Percentiles rank a stretch among this genome's conserved stretches.
Conservation (phyloP, 2,329 filamentous ascomycete species). For the Fusarium torulosum region DNA sequence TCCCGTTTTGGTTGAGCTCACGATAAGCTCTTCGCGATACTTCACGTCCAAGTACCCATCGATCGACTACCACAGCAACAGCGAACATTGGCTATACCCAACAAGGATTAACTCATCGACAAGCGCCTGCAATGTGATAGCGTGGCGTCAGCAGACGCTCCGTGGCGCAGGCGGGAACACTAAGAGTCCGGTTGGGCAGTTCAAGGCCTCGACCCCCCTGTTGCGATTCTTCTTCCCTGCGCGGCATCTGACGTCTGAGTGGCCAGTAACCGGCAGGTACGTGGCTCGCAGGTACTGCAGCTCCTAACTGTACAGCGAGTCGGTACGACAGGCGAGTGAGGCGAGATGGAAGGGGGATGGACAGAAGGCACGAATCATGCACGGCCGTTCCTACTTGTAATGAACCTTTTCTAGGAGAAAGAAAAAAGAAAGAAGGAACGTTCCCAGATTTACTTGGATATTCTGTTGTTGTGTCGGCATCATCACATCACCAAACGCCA, state of each 20-base stretch:
- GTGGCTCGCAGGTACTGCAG: slow-evolving; percentile 27
- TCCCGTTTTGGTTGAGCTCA: slow-evolving; percentile 11
- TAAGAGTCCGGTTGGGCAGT: slow-evolving; percentile 25
- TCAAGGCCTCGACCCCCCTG: slow-evolving; percentile 20
- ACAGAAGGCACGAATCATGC: slow-evolving; percentile 26
- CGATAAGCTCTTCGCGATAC: slow-evolving; percentile 14
- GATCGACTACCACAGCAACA: slow-evolving; percentile 17
- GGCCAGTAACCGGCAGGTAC: slow-evolving; percentile 22
- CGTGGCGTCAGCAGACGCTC: slow-evolving; percentile 33
- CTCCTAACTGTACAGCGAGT: slow-evolving; percentile 26
- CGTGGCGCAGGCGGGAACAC: slow-evolving; percentile 37
- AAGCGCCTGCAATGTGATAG: slow-evolving; percentile 39
- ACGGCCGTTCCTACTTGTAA: slow-evolving; percentile 9
- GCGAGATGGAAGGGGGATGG: slow-evolving; percentile 20
- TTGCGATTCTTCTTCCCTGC: slow-evolving; percentile 25
- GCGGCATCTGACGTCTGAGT: slow-evolving; percentile 11
- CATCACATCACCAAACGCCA: slow-evolving; percentile 35
- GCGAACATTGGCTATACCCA: slow-evolving; percentile 22
- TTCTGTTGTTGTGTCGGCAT: slow-evolving; percentile 24
- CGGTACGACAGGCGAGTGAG: slow-evolving; percentile 22
- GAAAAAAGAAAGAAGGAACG: background rate
- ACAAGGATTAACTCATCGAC: slow-evolving; percentile 31
- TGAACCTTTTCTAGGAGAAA: slow-evolving; percentile 1
- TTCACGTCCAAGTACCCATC: slow-evolving; percentile 28
- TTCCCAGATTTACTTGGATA: background rate